phyloP scores from a whole-genome alignment of 257 asterid species.

The Gentiana macrophylla region DNA sequence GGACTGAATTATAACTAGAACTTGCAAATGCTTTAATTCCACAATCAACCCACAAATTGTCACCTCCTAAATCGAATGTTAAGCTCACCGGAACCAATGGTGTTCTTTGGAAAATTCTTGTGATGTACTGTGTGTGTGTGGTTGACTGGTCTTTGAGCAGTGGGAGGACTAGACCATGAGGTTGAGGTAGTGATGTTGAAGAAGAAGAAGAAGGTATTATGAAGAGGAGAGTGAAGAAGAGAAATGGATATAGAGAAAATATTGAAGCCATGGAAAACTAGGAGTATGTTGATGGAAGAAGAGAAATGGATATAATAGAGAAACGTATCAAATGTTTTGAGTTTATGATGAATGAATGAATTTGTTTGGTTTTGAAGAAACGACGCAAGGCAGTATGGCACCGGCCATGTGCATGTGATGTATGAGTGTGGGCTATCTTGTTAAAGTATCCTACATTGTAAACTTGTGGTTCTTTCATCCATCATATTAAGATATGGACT shows the following conservation, averaged over 20 bases:
- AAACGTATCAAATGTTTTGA: no score
- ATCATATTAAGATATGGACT: no score
- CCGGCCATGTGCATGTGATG: no score
- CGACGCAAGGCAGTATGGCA: no score
- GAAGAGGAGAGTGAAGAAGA: slow-evolving; percentile 7
- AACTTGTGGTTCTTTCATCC: no score
- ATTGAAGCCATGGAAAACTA: not conserved
- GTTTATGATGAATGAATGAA: no score
- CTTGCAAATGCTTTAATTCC: slow-evolving; percentile 15
- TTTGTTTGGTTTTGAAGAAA: no score
- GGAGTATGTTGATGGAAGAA: no score
- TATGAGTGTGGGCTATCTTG: no score
- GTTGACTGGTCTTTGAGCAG: slow-evolving; percentile 31
- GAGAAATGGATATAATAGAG: no score
- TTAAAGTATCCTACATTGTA: no score
- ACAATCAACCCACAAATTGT: slow-evolving; percentile 32
- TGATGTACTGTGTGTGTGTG: slow-evolving; percentile 17
- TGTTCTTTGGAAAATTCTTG: slow-evolving; percentile 27
- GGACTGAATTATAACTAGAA: slow-evolving; percentile 25
- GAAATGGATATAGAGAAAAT: slow-evolving; percentile 1
- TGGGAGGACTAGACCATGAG: slow-evolving; percentile 25
- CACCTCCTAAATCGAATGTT: slow-evolving; percentile 26
- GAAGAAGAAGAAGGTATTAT: not conserved
- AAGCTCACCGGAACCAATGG: slow-evolving; percentile 24
- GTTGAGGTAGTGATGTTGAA: slow-evolving; percentile 6